Evolutionary conservation across 2,329 filamentous ascomycete species (phyloP).

Genomic region (Neurospora sp.): DNA sequence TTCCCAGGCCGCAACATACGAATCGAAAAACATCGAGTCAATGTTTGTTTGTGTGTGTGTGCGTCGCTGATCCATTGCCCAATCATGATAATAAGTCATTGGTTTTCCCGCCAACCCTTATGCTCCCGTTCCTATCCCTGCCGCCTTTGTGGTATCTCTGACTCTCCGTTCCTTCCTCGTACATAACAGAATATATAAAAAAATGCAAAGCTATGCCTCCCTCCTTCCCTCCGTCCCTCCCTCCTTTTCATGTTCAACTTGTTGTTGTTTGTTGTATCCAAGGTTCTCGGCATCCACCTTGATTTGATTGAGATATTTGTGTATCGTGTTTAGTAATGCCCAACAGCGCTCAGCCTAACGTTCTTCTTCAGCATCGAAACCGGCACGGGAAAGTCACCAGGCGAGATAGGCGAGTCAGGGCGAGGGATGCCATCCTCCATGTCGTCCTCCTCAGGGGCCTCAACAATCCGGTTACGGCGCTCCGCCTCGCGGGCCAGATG

Average conservation of each 20-base stretch:
- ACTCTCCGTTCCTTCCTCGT: background rate
- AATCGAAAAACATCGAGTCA: background rate
- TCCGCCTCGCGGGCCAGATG: slow-evolving; percentile 6
- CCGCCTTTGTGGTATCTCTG: background rate
- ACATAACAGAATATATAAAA: background rate
- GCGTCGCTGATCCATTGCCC: background rate
- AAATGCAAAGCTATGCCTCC: background rate
- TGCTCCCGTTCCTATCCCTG: background rate
- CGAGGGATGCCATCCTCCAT: slow-evolving; percentile 17
- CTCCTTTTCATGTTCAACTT: background rate
- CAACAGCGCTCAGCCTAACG: slow-evolving; percentile 27
- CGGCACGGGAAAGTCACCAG: slow-evolving; percentile 13
- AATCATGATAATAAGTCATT: background rate
- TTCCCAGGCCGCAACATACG: background rate
- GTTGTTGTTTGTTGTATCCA: background rate
- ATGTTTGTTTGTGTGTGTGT: background rate
- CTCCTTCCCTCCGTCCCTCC: background rate
- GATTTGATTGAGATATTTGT: background rate
- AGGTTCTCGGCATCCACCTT: background rate
- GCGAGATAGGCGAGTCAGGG: slow-evolving; percentile 23
- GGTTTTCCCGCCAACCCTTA: background rate
- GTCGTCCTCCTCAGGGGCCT: slow-evolving; percentile 13
- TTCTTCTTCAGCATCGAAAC: slow-evolving; percentile 23
- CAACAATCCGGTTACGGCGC: slow-evolving; percentile 10
- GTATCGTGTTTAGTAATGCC: slow-evolving; percentile 8